Percentiles rank a stretch among this genome's conserved stretches.
phyloP scores from a whole-genome alignment of 768 basidiomycete genomes.

The Termitomyces eurrhizus region DNA sequence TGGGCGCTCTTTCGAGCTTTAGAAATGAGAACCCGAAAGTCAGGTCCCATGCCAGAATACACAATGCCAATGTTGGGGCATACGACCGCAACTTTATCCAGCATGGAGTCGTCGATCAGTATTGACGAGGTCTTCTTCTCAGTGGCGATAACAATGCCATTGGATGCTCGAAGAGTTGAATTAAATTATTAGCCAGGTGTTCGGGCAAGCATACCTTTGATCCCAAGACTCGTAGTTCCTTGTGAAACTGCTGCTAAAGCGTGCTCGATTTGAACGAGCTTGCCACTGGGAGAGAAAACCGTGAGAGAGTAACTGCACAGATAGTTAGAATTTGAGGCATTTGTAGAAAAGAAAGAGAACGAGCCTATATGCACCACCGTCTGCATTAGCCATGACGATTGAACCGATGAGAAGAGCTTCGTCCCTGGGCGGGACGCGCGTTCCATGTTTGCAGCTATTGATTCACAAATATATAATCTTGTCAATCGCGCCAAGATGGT shows the following conservation, averaged over 20 bases:
- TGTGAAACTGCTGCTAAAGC: constrained; percentile 94
- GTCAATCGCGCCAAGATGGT: background rate
- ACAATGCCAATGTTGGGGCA: constrained; percentile 99
- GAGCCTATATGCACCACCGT: constrained; percentile 79
- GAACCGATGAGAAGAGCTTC: constrained; percentile 8
- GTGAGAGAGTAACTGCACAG: constrained; percentile 89
- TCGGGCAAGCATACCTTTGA: constrained; percentile 73
- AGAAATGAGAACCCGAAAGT: constrained; percentile 91
- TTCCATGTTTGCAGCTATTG: constrained; percentile 19
- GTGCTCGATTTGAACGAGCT: constrained; percentile 99
- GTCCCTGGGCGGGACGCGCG: constrained; percentile 18
- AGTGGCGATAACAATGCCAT: constrained; percentile 98
- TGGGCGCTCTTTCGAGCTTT: constrained; percentile 98
- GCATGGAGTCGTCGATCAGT: constrained; percentile 95
- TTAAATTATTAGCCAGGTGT: constrained; percentile 13
- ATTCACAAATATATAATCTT: constrained; percentile 6
- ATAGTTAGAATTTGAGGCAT: constrained; percentile 8
- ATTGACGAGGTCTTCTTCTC: constrained; percentile 99
- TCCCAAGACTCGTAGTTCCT: constrained; percentile 95
- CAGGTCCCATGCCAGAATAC: constrained; percentile 99
- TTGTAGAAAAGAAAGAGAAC: constrained; percentile 14
- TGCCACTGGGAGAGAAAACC: constrained; percentile 98
- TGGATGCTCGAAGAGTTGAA: constrained; percentile 63
- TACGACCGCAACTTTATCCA: constrained; percentile 95
- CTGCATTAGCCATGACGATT: constrained; percentile 66